These are phyloP conservation scores for Trichoderma virens DNA, from an alignment of 495 filamentous ascomycete genomes.

Conservation along the genomic window DNA sequence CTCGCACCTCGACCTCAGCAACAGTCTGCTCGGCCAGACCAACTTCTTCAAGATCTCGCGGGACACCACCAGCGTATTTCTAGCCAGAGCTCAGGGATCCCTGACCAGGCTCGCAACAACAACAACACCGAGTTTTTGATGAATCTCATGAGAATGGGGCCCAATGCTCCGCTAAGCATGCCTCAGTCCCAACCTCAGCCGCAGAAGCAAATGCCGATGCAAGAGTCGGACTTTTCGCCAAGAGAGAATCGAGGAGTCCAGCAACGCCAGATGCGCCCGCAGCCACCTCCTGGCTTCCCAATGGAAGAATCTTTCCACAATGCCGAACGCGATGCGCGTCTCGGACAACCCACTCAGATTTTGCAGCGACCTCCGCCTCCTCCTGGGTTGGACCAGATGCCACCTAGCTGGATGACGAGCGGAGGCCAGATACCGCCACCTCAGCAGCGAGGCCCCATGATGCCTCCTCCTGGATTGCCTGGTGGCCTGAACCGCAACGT, in stretches of 20 bases:
- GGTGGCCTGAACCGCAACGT: constrained; percentile 28
- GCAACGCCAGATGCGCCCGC: constrained; percentile 20
- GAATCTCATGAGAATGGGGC: constrained; percentile 43
- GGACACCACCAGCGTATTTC: constrained; percentile 40
- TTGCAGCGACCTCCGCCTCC: constrained; percentile 46
- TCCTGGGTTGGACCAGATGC: constrained; percentile 43
- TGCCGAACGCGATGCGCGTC: constrained; percentile 24
- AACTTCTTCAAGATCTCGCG: constrained; percentile 46
- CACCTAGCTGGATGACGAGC: constrained; percentile 32
- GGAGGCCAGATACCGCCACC: constrained; percentile 17
- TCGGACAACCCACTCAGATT: constrained; percentile 45
- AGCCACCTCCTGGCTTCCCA: constrained; percentile 27
- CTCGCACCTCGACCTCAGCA: constrained; percentile 37
- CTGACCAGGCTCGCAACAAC: constrained; percentile 35
- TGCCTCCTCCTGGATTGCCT: constrained; percentile 44
- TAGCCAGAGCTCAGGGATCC: constrained; percentile 28
- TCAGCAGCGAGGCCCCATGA: constrained; percentile 27
- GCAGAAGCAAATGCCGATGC: constrained; percentile 25
- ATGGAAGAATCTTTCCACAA: constrained; percentile 38
- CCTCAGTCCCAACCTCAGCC: constrained; percentile 31
- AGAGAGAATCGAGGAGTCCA: constrained; percentile 20
- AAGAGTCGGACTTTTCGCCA: constrained; percentile 25
- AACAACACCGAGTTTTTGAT: constrained; percentile 49
- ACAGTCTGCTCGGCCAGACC: constrained; percentile 37
- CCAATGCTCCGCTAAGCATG: constrained; percentile 32